A percentile compares a stretch with the other conserved stretches of the same genome.
phyloP scores from a whole-genome alignment of 805 yeast genomes.

The Spathaspora arborariae region DNA sequence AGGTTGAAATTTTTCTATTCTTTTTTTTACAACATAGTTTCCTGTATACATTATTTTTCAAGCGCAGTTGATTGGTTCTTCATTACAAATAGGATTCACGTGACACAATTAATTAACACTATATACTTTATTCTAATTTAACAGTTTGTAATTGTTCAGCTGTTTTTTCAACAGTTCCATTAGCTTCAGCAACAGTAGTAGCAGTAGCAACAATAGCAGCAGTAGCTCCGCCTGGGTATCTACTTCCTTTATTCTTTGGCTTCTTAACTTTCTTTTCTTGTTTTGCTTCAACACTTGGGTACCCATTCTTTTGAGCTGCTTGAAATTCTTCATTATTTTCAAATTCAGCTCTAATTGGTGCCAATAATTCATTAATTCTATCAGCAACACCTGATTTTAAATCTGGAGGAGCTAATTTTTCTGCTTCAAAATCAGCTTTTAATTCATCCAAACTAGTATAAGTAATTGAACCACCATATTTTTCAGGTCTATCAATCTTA shows the following conservation, averaged over 20 bases:
- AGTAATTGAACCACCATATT: slow-evolving; percentile 90
- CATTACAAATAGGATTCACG: not conserved
- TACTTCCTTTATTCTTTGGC: slow-evolving; percentile 84
- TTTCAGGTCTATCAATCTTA: slow-evolving; percentile 85
- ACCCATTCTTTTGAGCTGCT: slow-evolving; percentile 73
- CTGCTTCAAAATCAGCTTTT: slow-evolving; percentile 66
- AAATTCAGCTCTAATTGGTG: slow-evolving; percentile 76
- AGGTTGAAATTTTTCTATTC: not conserved
- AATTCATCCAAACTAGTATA: slow-evolving; percentile 66
- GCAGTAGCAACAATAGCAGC: not conserved
- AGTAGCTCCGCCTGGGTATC: slow-evolving; percentile 68
- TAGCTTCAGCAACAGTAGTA: not conserved
- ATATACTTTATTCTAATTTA: slow-evolving; percentile 12
- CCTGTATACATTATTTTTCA: slow-evolving; percentile 12
- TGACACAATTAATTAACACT: not conserved
- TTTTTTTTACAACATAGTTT: not conserved
- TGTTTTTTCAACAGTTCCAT: slow-evolving; percentile 1
- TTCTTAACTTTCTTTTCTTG: slow-evolving; percentile 67
- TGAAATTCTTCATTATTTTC: slow-evolving; percentile 63
- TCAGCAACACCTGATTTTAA: slow-evolving; percentile 89
- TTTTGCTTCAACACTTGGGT: slow-evolving; percentile 67
- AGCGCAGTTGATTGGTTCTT: slow-evolving; percentile 19
- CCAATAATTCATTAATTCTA: slow-evolving; percentile 74
- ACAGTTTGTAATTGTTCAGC: slow-evolving; percentile 37
- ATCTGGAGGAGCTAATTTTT: slow-evolving; percentile 86